A percentile compares a stretch with the other conserved stretches of the same genome.
Conservation (phyloP, 176 grass and related monocot genomes). For the Calamus simplicifolius region DNA sequence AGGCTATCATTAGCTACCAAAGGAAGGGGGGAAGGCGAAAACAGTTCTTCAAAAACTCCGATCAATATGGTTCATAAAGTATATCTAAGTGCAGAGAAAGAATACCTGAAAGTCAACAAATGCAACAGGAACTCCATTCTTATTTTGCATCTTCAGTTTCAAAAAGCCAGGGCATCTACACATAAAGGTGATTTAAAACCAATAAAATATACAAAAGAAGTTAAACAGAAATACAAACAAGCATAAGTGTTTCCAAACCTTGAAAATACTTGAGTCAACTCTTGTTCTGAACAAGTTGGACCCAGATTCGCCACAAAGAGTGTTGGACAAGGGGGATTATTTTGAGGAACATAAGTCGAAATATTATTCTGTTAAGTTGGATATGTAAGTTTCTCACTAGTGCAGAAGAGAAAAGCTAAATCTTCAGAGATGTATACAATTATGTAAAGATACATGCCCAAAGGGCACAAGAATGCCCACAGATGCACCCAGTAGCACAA, state of each 20-base stretch:
- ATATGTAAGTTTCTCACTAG: no score
- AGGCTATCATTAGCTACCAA: no score
- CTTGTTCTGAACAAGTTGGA: constrained; percentile 57
- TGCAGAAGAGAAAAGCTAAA: no score
- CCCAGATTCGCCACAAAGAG: constrained; percentile 91
- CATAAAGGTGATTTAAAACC: constrained; percentile 10
- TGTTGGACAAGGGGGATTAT: constrained; percentile 75
- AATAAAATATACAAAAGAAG: not conserved
- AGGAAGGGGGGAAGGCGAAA: no score
- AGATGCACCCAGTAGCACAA: no score
- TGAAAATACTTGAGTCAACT: constrained; percentile 72
- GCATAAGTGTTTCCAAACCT: constrained; percentile 33
- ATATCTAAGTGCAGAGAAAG: no score
- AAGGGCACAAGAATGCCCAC: no score
- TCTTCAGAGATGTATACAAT: no score
- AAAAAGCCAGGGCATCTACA: constrained; percentile 70
- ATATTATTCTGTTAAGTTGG: constrained; percentile 3
- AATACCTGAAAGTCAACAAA: constrained; percentile 95
- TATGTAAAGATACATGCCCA: no score
- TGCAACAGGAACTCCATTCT: constrained; percentile 69
- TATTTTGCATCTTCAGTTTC: constrained; percentile 91
- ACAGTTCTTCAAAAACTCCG: no score
- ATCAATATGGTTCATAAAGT: no score
- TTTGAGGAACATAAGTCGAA: constrained; percentile 43
- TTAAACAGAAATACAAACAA: not conserved